phyloP scores from a whole-genome alignment of 495 filamentous ascomycete genomes.

The Amorphotheca resinae region DNA sequence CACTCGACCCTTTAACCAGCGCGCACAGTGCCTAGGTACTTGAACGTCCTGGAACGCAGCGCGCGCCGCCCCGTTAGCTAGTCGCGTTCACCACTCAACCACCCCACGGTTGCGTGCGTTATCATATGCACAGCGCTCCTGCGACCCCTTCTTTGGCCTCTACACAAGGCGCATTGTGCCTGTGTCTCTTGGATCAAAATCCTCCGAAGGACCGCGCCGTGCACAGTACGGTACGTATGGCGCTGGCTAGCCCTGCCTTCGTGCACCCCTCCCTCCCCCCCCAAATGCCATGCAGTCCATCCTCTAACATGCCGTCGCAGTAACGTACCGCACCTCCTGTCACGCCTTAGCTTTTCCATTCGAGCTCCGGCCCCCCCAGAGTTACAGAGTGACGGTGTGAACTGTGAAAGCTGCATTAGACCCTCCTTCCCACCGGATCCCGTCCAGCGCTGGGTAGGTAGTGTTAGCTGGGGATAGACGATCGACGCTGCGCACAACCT shows the following conservation, averaged over 20 bases:
- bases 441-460: slow-evolving; percentile 10
- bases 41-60: too few species aligned
- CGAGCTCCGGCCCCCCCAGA: slow-evolving; percentile 5
- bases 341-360: not conserved
- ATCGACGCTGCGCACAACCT: slow-evolving; percentile 13
- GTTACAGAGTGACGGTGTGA: slow-evolving; percentile 4
- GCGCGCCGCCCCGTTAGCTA: too few species aligned
- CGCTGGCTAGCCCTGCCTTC: slow-evolving; percentile 5
- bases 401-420: slow-evolving; percentile 11
- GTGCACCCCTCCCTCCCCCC: not conserved
- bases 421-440: not conserved
- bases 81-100: not conserved
- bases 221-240: too few species aligned
- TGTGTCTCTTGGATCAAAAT: slow-evolving; percentile 2
- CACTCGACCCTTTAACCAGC: too few species aligned
- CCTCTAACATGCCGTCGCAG: too few species aligned
- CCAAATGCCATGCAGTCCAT: not conserved
- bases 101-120: slow-evolving; percentile 1
- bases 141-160: slow-evolving; percentile 9
- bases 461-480: slow-evolving; percentile 9
- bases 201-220: not conserved
- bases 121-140: slow-evolving; percentile 5
- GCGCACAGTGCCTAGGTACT: too few species aligned
- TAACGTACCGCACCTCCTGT: not conserved
- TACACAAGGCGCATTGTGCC: slow-evolving; percentile 11